A percentile compares a stretch with the other conserved stretches of the same genome.
Conservation (phyloP, 345 rosid species). For the Populus nigra region DNA sequence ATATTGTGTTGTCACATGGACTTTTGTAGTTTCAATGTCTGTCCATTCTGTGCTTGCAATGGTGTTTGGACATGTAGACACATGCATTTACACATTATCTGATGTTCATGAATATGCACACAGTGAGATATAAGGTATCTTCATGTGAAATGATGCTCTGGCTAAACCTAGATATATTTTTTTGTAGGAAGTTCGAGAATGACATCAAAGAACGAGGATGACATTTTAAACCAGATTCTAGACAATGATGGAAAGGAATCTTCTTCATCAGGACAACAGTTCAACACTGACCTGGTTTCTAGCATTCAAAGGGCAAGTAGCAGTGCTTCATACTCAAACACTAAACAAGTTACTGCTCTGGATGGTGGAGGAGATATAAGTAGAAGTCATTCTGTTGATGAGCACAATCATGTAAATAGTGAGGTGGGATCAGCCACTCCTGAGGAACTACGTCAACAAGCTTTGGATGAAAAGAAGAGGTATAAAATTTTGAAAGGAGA, state of each 20-base stretch:
- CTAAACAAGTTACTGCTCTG: constrained; percentile 27
- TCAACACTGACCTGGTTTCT: constrained; percentile 27
- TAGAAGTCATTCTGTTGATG: constrained; percentile 31
- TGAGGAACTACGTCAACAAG: constrained; percentile 67
- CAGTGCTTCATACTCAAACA: constrained; percentile 36
- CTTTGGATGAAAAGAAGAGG: constrained; percentile 69
- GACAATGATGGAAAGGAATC: constrained; percentile 55
- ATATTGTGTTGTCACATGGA: neutral
- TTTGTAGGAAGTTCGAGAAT: constrained; percentile 53
- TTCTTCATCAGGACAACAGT: constrained; percentile 40
- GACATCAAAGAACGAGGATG: constrained; percentile 53
- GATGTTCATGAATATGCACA: neutral
- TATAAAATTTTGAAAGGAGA: constrained; percentile 68
- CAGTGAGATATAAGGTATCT: neutral
- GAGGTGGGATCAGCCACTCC: constrained; percentile 45
- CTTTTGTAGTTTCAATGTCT: neutral
- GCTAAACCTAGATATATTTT: constrained; percentile 6
- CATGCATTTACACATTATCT: neutral
- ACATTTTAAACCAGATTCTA: constrained; percentile 63
- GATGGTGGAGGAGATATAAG: constrained; percentile 28
- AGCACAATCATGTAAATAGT: constrained; percentile 18
- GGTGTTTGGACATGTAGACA: neutral
- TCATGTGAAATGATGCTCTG: constrained; percentile 6
- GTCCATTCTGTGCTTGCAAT: neutral
- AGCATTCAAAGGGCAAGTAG: constrained; percentile 39